Evolutionary conservation across 1,139 yeast genomes (phyloP), one percentile per base, ranked within the genome.

Genomic region (Scheffersomyces segobiensis): DNA sequence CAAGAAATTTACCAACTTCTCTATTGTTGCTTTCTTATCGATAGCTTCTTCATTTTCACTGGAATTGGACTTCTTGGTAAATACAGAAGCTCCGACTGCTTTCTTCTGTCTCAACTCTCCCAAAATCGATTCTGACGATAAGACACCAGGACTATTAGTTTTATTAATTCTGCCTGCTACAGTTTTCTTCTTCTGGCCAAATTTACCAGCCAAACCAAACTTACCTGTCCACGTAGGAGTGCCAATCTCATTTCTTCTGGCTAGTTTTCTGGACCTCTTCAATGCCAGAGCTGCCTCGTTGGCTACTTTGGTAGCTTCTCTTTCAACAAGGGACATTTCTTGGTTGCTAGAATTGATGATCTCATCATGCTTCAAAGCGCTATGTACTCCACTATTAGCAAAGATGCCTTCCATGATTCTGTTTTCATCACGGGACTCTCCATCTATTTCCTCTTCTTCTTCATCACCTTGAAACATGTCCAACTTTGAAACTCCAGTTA

Each of bases 161-260:
- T 48, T 48, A 21, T 24, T 19, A 8, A 48, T 48, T 19, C 50
- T 48, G 8, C 26, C 24, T 20, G 50, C 8, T 20, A 17, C n/a
- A 10, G 24, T 17, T 21, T 53, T 59, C 56, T 59, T 63, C 55
- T 70, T 74, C 3, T 67, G 66, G 50, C 80, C 65, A 71, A 74
- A 72, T 72, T 81, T 58, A 2, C 97, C 97, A 0, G 97, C 97
- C 22, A 78, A 72, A 0, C 99, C 99, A 77, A 89, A 92, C 64
- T 85, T 85, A 0, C 99, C 99, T 0, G 99, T 95, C 97, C 98
- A 95, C 0, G 99, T 95, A 0, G 98, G 98, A 0, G 90, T 87
- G 3, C 97, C 97, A 39, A 93, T 79, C 46, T 83, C 84, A 24
- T 86, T 86, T 60, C 80, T 82, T 56, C 91, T 80, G 0, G 97